Evolutionary conservation across 169 alveolate species (phyloP), one percentile per base, ranked within the genome.

Genomic region (Plasmodium gonderi): DNA sequence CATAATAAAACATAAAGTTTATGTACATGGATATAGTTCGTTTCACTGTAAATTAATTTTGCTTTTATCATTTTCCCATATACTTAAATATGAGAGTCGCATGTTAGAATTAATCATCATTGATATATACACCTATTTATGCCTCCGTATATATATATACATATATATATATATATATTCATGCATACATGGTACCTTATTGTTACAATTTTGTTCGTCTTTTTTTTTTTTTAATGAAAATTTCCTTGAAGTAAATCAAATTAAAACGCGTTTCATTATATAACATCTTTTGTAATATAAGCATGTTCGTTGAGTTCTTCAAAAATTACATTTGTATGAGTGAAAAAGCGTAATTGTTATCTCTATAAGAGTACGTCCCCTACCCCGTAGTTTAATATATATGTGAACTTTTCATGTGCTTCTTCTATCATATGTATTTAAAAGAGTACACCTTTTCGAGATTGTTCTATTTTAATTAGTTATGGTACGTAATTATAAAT

Each of bases 11-110:
- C 42, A 42, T 23, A 79, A 17, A 54, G 40, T 40, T 31, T 40
- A 79, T 68, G 51, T 51, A 79, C 20, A 17, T 77, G 49, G 38
- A 47, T 44, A 47, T 80, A n/a, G n/a, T 80, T 80, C 38, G 72
- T 80, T 9, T 80, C 44, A 80, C 44, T 80, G 69, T n/a, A 65
- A 17, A 31, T 80, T 47, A 64, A 29, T 40, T 80, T 80, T 80
- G 80, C 64, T 80, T 80, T 65, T 80, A 65, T 14, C 49, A 65
- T 23, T 67, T 80, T 14, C 31, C 60, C 65, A 80, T 31, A 47
- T 44, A 60, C 68, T 44, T 80, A 38, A 67, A 69, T 69, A 64
- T 33, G 38, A 67, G 49, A 26, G 44, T 65, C n/a, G 45, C 31
- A 20, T 80, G 69, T 80, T 65, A 80, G 26, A 60, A 80, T 33